Base-by-base conservation (phyloP, 2,329 filamentous ascomycete species). In the Aspergillus carbonarius region DNA sequence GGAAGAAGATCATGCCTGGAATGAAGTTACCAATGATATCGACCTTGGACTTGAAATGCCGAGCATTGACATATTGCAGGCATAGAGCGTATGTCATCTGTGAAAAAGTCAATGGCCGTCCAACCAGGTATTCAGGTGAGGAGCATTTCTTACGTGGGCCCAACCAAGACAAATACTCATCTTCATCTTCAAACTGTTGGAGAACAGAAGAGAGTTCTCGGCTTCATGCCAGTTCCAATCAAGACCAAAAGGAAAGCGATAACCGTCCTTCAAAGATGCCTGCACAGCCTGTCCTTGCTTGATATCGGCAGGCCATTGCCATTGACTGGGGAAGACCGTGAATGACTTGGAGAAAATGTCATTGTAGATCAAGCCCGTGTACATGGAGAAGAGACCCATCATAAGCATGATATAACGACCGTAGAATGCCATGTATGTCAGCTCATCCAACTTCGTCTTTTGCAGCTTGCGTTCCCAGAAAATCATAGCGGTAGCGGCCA, bases 141-240 rank as follows among this genome's bases (percentile, higher is more conserved):
- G 17, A 7, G 60, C 30, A 30, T 49, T 40, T 71, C 77, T 73
- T 73, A 81, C 78, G 80, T 97, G 93, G 59, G 86, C 86, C 95
- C 96, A 99, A 75, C 96, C 95, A 65, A 99, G 85, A 66, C 99
- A 86, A 73, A 99, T 97, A 81, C 91, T 96, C 79, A 99, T 90
- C 83, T 99, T 99, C 95, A 99, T 99, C 88, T 99, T 99, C 85
- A 95, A 96, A 78, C 91, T 96, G 88, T 99, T 99, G 75, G 87
- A 90, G 80, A 99, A 99, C 51, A 99, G 85, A 18, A 99, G 83
- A 61, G 96, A 90, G 70, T 99, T 99, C 70, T 98, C 93, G 12
- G 92, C 90, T 60, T 90, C 92, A 74, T 99, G 96, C 95, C 95
- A 99, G 71, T 89, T 90, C 88, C 89, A 96, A 73, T 99, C 95